These are phyloP conservation scores for Trichoderma endophyticum DNA, from an alignment of 2,329 filamentous ascomycete genomes.

Conservation along the genomic window DNA sequence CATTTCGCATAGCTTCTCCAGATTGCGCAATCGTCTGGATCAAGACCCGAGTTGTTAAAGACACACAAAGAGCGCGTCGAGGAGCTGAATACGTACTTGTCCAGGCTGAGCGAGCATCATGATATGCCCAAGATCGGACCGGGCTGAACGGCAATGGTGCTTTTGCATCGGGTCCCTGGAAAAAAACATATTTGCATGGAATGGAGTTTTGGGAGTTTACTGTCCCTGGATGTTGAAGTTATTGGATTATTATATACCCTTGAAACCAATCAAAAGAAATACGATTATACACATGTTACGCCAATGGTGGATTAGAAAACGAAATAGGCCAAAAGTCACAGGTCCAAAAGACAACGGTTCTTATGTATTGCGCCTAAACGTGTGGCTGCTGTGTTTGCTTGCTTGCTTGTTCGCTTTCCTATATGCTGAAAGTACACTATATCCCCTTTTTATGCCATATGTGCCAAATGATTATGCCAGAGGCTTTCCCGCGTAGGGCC, in stretches of 20 bases:
- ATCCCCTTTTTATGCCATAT: constrained; percentile 13
- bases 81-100: constrained; percentile 90
- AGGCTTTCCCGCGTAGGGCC: not conserved
- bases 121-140: constrained; percentile 79
- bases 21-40: constrained; percentile 59
- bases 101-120: constrained; percentile 90
- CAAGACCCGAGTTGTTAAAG: constrained; percentile 76
- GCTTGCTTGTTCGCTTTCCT: not conserved
- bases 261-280: not conserved
- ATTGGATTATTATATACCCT: not conserved
- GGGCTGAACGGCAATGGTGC: constrained; percentile 39
- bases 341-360: not conserved
- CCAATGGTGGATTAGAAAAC: not conserved
- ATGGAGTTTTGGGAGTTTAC: constrained; percentile 29
- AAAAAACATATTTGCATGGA: not conserved
- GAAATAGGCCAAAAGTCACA: not conserved
- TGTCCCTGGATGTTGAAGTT: constrained; percentile 13
- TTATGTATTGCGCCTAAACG: not conserved
- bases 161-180: not conserved
- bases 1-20: constrained; percentile 66
- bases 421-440: constrained; percentile 15
- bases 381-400: constrained; percentile 1
- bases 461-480: not conserved
- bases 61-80: constrained; percentile 97
- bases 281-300: not conserved